Percentiles rank a stretch among this genome's conserved stretches.
Evolutionary conservation across 352 stramenopile genomes (phyloP).

Genomic region (Elongisporangium prolatum): DNA sequence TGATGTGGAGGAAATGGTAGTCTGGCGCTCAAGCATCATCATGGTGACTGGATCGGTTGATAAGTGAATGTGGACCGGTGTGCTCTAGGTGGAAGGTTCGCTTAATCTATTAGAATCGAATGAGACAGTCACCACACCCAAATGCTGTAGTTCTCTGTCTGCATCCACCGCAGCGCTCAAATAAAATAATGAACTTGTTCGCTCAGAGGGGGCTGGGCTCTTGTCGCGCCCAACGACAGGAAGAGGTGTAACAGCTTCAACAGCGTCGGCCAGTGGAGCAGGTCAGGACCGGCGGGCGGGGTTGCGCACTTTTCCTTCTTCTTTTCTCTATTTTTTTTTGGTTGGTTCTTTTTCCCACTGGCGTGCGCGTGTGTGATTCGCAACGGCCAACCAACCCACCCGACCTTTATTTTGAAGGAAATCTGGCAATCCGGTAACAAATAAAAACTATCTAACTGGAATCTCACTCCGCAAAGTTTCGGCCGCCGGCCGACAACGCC

Average conservation of each 20-base stretch:
- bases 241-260: not conserved
- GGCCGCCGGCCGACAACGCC: not conserved
- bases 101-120: not conserved
- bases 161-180: not conserved
- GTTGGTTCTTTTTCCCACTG: not conserved
- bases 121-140: not conserved
- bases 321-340: not conserved
- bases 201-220: not conserved
- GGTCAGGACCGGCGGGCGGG: not conserved
- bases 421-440: not conserved
- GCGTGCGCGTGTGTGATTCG: not conserved
- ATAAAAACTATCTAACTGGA: not conserved
- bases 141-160: not conserved
- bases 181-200: not conserved
- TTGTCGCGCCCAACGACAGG: not conserved
- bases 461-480: not conserved
- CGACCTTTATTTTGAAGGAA: not conserved
- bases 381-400: not conserved
- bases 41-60: not conserved
- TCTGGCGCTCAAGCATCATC: not conserved
- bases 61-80: not conserved
- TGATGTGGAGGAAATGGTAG: slow-evolving; percentile 12
- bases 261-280: not conserved
- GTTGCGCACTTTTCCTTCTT: not conserved
- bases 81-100: not conserved